Percentiles rank a stretch among this genome's conserved stretches.
Conservation (phyloP, 2,329 filamentous ascomycete species). For the Fusarium falciforme region DNA sequence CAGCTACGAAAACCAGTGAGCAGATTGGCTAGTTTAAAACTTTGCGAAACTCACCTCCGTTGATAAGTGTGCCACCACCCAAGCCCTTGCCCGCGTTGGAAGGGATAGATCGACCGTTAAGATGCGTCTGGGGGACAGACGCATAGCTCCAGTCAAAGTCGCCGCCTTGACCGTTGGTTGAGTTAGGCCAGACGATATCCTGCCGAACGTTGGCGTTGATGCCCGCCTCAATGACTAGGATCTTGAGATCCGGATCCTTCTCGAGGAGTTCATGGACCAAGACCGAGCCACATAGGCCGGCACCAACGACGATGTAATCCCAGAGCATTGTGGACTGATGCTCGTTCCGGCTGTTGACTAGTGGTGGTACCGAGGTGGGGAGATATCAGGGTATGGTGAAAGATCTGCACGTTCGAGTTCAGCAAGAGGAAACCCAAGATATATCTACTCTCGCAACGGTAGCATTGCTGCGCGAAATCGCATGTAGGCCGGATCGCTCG, state of each 20-base stretch:
- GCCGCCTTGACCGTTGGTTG: slow-evolving; percentile 43
- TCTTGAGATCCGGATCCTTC: slow-evolving; percentile 41
- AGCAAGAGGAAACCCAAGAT: neutral
- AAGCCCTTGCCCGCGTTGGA: slow-evolving; percentile 52
- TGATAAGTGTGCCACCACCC: slow-evolving; percentile 48
- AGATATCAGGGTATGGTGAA: neutral
- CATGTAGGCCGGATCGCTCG: neutral
- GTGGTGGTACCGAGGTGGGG: neutral
- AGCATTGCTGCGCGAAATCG: neutral
- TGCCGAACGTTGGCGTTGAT: slow-evolving; percentile 42
- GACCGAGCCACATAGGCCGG: slow-evolving; percentile 51
- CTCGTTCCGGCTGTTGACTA: too few relatives aligned
- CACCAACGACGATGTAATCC: slow-evolving; percentile 54
- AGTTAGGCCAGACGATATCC: slow-evolving; percentile 43
- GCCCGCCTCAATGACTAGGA: slow-evolving; percentile 54
- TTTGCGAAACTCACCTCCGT: neutral
- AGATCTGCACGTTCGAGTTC: neutral
- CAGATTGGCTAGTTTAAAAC: neutral
- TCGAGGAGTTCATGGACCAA: slow-evolving; percentile 48
- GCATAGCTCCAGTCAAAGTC: slow-evolving; percentile 49
- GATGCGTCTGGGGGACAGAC: slow-evolving; percentile 44
- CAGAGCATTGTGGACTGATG: slow-evolving; percentile 12
- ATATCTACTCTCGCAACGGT: neutral
- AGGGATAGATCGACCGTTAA: slow-evolving; percentile 38
- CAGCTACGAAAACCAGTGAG: neutral